phyloP scores from a whole-genome alignment of 768 basidiomycete species.

The Sporobolomyces roseus region DNA sequence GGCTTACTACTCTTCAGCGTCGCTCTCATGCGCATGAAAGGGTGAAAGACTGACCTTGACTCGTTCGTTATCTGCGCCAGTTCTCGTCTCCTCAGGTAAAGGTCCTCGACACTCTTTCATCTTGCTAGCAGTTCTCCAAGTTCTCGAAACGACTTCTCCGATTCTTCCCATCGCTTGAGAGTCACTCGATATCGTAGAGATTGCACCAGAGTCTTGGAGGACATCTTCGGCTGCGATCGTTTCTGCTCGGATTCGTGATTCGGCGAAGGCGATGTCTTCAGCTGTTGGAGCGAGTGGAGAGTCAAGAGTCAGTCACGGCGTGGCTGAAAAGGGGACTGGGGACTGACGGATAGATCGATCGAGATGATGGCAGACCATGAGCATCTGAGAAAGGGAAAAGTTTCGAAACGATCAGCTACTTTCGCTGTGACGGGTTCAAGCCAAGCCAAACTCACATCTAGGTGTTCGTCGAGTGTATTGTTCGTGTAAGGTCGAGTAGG shows the following conservation, averaged over 20 bases:
- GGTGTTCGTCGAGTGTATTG: constrained; percentile 94
- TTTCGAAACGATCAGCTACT: not conserved
- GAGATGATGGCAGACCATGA: constrained; percentile 99
- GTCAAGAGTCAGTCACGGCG: not conserved
- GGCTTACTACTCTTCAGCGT: too few species aligned
- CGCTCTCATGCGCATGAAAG: not conserved
- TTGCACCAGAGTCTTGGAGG: constrained; percentile 61
- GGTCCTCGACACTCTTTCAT: constrained; percentile 77
- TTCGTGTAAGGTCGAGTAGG: constrained; percentile 86
- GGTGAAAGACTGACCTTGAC: constrained; percentile 62
- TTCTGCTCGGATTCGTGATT: constrained; percentile 92
- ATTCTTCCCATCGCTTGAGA: constrained; percentile 96
- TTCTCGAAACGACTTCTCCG: constrained; percentile 84
- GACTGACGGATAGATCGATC: constrained; percentile 55
- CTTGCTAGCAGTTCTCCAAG: constrained; percentile 97
- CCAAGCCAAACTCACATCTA: constrained; percentile 63
- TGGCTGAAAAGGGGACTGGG: too few species aligned
- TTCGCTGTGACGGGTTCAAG: not conserved
- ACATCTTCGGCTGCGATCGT: constrained; percentile 98
- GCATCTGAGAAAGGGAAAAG: constrained; percentile 62
- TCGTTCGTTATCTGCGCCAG: constrained; percentile 72
- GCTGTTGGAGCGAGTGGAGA: constrained; percentile 59
- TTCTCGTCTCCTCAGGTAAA: constrained; percentile 60
- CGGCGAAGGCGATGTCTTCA: constrained; percentile 92
- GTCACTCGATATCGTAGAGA: constrained; percentile 94